Base-by-base conservation (phyloP, 371 early-diverging fungal genomes). In the Mucor sp. region DNA sequence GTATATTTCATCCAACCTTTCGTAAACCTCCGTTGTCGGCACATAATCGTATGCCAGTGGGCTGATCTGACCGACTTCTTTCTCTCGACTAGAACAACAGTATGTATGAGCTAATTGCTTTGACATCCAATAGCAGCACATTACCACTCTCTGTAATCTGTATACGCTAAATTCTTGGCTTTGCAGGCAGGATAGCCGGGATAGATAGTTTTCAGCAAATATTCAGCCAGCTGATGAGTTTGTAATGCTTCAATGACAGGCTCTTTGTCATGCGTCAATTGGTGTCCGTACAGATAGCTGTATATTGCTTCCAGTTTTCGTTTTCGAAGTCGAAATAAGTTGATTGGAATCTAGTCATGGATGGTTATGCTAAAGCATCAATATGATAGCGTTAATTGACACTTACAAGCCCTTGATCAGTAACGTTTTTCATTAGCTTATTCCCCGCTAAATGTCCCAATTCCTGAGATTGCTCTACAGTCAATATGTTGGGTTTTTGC, bases 81-180 rank as follows among this genome's bases (percentile, higher is more conserved):
- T 72, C 53, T 72, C 65, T 59, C 69, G 58, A 55, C 69, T 72
- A 53, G n/a, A 21, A 5, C 9, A 2, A 4, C 12, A 32, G 9
- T 21, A 41, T 41, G 2, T 0, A 33, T 59, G 14, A 59, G 15
- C 7, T 6, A 4, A 3, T 23, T 59, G 15, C 0, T 32, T 33
- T 32, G 21, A 8, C 11, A 23, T 7, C 7, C 21, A 37, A n/a
- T 41, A 0, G 0, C 32, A 28, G 23, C 25, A 44, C 23, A 12
- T 48, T 72, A 72, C 72, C 68, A 68, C 44, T 65, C 62, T 58
- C 72, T 56, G 53, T 72, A 72, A 44, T 72, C 69, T 35, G 66
- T 56, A 33, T 62, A 72, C 8, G 72, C 72, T 44, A 61, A 14
- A 50, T 72, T 72, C 17, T 65, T 72, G 23, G 68, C 72, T 62